Conservation (phyloP, 257 asterid genomes). For the Petrea volubilis region DNA sequence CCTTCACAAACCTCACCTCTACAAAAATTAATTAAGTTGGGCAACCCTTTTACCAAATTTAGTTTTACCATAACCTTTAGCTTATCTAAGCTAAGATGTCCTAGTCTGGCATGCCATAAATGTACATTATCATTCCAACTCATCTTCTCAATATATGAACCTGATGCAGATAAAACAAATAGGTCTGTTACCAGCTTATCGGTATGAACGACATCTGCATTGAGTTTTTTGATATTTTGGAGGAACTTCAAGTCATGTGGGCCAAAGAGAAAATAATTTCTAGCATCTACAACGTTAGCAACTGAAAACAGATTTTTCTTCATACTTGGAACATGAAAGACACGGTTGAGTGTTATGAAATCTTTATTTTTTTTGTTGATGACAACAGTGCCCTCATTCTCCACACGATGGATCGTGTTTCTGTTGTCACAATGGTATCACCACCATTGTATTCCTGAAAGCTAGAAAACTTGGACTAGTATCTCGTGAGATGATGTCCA, state of each 20-base stretch:
- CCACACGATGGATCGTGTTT: conserved; percentile 9
- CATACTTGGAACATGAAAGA: conserved; percentile 17
- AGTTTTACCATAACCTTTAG: background rate
- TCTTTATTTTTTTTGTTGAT: background rate
- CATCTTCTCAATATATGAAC: no score
- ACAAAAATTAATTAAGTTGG: background rate
- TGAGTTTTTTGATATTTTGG: background rate
- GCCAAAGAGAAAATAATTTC: conserved; percentile 12
- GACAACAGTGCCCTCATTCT: no score
- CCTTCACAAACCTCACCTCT: no score
- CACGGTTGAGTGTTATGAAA: background rate
- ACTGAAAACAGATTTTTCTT: no score
- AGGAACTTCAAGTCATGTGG: background rate
- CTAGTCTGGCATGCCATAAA: background rate
- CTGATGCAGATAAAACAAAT: conserved; percentile 1
- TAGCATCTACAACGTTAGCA: background rate
- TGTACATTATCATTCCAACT: background rate
- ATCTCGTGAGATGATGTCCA: no score
- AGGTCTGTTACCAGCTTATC: conserved; percentile 15
- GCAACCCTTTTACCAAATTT: no score
- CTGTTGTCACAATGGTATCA: conserved; percentile 5
- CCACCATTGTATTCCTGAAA: background rate
- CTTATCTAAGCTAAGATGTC: background rate
- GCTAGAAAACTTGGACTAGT: no score
- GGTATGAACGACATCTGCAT: conserved; percentile 13